phyloP scores from a whole-genome alignment of 129 eudicot species.

The Deinandra increscens region DNA sequence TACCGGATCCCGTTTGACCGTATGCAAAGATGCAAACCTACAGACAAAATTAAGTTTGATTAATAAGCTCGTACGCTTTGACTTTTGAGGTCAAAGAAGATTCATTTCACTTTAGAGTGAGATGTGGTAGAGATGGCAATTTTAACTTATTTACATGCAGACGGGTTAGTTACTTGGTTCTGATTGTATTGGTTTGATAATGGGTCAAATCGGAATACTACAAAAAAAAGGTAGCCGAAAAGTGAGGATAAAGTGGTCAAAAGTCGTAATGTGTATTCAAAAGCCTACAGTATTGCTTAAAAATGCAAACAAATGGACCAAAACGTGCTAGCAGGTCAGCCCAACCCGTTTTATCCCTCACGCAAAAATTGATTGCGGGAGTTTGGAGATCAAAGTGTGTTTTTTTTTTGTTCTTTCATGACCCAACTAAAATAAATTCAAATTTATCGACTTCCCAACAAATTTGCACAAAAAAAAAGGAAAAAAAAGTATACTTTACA shows the following conservation, averaged over 20 bases:
- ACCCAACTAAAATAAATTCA: slow-evolving; percentile 10
- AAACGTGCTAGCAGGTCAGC: background rate
- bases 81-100: background rate
- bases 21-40: slow-evolving; percentile 98
- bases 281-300: background rate
- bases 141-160: background rate
- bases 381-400: background rate
- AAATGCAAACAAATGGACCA: background rate
- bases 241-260: background rate
- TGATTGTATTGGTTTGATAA: background rate
- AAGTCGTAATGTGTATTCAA: background rate
- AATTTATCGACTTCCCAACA: background rate
- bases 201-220: background rate
- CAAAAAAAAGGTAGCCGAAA: background rate
- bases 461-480: background rate
- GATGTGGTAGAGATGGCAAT: background rate
- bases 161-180: background rate
- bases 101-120: background rate
- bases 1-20: slow-evolving; percentile 99
- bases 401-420: background rate
- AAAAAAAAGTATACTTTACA: background rate
- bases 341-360: background rate
- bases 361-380: background rate
- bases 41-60: background rate
- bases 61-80: background rate